Evolutionary conservation across 176 grass and related monocot species (phyloP).

Genomic region (Poa annua): DNA sequence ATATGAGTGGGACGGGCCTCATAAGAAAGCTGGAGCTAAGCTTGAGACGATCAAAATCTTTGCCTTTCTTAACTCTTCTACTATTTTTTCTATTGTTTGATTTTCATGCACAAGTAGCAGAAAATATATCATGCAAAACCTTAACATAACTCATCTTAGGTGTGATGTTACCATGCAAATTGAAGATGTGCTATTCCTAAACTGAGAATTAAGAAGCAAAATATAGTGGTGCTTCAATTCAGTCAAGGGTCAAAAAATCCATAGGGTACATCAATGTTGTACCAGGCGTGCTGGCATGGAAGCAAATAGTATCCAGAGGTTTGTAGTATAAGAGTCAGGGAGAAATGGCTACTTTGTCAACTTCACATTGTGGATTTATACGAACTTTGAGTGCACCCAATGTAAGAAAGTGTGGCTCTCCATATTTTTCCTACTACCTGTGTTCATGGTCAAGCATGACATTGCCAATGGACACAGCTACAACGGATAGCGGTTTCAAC

Average conservation of each 20-base stretch:
- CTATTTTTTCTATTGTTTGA: background rate
- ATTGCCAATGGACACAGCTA: background rate
- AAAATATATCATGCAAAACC: too few species aligned
- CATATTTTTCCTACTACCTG: background rate
- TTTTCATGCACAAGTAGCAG: too few species aligned
- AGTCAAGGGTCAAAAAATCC: too few species aligned
- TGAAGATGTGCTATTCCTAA: too few species aligned
- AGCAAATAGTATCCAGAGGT: background rate
- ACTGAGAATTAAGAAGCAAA: too few species aligned
- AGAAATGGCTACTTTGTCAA: background rate
- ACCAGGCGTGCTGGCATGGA: too few species aligned
- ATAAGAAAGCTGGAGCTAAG: background rate
- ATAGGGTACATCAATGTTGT: too few species aligned
- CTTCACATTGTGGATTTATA: background rate
- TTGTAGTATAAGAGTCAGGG: background rate
- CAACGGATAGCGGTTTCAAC: background rate
- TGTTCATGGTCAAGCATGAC: background rate
- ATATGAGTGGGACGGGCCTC: background rate
- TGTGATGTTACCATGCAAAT: too few species aligned
- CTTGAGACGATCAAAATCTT: background rate
- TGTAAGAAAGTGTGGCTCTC: background rate
- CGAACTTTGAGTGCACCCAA: background rate
- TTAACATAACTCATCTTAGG: too few species aligned
- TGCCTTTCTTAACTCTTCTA: background rate
- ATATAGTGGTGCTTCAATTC: too few species aligned